phyloP scores from a whole-genome alignment of 768 basidiomycete genomes.

The Steccherinum ochraceum region DNA sequence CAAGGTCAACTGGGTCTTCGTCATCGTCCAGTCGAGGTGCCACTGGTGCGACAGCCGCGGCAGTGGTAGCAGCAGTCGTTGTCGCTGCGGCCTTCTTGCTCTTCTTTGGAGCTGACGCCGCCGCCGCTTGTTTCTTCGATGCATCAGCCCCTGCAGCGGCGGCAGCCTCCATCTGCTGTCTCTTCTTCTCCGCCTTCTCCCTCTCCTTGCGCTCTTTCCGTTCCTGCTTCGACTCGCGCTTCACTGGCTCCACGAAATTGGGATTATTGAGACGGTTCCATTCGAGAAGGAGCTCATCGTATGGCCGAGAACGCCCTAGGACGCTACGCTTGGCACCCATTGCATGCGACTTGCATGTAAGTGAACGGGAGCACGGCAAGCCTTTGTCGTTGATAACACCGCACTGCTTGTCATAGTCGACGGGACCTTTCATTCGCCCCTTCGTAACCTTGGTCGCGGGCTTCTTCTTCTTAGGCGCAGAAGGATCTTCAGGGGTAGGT shows the following conservation, averaged over 20 bases:
- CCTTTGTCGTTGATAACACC: conserved; percentile 97
- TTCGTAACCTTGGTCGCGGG: conserved; percentile 66
- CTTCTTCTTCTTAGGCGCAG: conserved; percentile 73
- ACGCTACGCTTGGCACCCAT: conserved; percentile 96
- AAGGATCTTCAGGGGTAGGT: conserved; percentile 54
- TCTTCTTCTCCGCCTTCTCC: conserved; percentile 81
- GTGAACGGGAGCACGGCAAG: conserved; percentile 86
- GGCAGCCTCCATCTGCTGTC: conserved; percentile 62
- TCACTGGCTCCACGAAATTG: conserved; percentile 83
- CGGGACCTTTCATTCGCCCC: conserved; percentile 76
- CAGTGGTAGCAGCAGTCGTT: conserved; percentile 30
- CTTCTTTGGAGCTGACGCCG: conserved; percentile 44
- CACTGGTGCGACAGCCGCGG: conserved; percentile 41
- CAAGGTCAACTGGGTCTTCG: conserved; percentile 73
- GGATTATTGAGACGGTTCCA: conserved; percentile 89
- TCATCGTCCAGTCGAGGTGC: conserved; percentile 44
- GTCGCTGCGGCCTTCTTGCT: conserved; percentile 53
- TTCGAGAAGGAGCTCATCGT: conserved; percentile 84
- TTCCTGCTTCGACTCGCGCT: conserved; percentile 81
- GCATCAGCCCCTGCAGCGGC: conserved; percentile 48
- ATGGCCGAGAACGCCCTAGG: conserved; percentile 72
- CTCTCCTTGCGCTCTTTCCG: conserved; percentile 79
- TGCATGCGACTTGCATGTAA: conserved; percentile 97
- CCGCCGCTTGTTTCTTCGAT: conserved; percentile 33
- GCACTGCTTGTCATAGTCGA: conserved; percentile 89